Conservation (phyloP, 2,329 filamentous ascomycete species). For the Ophiocordyceps unilateralis region DNA sequence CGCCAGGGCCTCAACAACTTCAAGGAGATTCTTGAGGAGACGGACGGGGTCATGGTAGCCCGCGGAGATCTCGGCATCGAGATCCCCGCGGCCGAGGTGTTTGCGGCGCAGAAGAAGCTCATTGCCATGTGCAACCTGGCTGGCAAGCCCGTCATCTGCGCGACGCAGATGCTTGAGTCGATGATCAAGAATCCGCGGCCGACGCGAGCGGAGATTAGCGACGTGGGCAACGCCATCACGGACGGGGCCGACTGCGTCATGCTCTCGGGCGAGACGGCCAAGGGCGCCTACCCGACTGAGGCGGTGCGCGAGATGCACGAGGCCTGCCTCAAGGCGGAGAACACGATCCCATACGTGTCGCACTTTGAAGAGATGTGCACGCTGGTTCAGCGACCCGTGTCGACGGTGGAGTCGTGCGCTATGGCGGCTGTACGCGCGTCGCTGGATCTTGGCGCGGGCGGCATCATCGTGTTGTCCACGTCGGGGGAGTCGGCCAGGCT, state of each 20-base stretch:
- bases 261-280: constrained; percentile 97
- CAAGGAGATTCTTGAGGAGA: constrained; percentile 85
- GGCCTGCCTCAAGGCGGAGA: constrained; percentile 90
- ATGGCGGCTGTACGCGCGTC: constrained; percentile 94
- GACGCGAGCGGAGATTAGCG: constrained; percentile 94
- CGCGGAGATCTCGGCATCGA: constrained; percentile 94
- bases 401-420: constrained; percentile 81
- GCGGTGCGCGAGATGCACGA: constrained; percentile 97
- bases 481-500: constrained; percentile 89
- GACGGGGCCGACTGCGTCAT: constrained; percentile 99
- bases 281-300: constrained; percentile 85
- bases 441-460: constrained; percentile 89
- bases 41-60: constrained; percentile 98
- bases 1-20: constrained; percentile 99
- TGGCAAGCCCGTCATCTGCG: constrained; percentile 97
- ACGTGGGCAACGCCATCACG: constrained; percentile 94
- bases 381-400: constrained; percentile 66
- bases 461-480: constrained; percentile 90
- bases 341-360: constrained; percentile 91
- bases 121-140: constrained; percentile 99
- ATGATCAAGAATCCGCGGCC: constrained; percentile 99
- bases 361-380: constrained; percentile 91
- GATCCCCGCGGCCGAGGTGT: constrained; percentile 95
- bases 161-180: constrained; percentile 98
- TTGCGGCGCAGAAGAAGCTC: constrained; percentile 99